Percentiles rank a stretch among this genome's conserved stretches.
phyloP scores from a whole-genome alignment of 352 stramenopile species.

The Globisporangium polare region DNA sequence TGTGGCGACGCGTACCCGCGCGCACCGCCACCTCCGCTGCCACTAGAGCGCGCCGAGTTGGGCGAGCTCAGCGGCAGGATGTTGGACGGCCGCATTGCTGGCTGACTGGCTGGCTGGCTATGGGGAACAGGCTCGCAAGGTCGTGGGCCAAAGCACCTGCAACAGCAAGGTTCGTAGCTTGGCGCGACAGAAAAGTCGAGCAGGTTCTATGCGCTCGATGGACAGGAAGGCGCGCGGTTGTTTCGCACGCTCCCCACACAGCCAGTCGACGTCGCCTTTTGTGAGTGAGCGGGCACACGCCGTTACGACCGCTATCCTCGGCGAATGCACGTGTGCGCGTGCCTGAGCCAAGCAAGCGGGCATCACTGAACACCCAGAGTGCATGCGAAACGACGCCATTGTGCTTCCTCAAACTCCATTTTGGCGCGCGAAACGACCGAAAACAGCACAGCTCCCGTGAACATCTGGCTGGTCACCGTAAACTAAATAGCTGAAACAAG shows the following conservation, averaged over 20 bases:
- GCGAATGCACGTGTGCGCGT: no score
- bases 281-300: no score
- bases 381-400: no score
- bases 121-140: neutral
- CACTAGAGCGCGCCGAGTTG: neutral
- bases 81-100: slow-evolving; percentile 10
- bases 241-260: neutral
- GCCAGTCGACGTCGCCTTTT: no score
- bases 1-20: slow-evolving; percentile 11
- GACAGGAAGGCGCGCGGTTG: neutral
- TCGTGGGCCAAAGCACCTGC: neutral
- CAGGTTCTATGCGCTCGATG: neutral
- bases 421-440: no score
- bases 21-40: neutral
- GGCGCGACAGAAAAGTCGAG: neutral
- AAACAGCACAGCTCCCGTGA: no score
- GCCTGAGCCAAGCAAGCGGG: no score
- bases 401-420: no score
- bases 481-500: no score
- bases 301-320: no score
- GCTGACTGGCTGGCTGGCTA: neutral
- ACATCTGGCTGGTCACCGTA: no score
- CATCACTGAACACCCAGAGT: no score
- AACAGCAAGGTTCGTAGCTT: neutral
- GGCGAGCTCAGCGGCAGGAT: slow-evolving; percentile 6